phyloP scores from a whole-genome alignment of 176 grass and related monocot genomes.

The Hordeum marinum region DNA sequence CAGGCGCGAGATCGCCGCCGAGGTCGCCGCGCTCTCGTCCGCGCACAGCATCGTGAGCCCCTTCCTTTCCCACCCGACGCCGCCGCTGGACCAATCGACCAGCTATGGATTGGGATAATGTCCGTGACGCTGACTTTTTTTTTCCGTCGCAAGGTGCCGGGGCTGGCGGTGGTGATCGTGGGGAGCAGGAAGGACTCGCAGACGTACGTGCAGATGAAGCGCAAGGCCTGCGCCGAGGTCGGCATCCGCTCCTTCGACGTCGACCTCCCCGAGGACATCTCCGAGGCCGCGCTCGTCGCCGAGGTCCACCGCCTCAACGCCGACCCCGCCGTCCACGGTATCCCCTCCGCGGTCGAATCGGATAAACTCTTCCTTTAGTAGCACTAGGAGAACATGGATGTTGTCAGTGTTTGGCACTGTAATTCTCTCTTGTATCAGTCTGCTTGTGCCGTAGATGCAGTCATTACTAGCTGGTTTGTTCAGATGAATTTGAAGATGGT shows the following conservation, averaged over 20 bases:
- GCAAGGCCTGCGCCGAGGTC: constrained; percentile 89
- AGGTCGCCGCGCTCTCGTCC: constrained; percentile 56
- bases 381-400: background rate
- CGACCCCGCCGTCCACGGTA: constrained; percentile 75
- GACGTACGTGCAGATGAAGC: constrained; percentile 85
- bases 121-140: background rate
- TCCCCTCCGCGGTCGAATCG: background rate
- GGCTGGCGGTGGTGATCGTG: constrained; percentile 93
- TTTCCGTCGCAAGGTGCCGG: constrained; percentile 64
- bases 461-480: background rate
- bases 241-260: constrained; percentile 79
- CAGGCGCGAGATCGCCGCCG: constrained; percentile 55
- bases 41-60: constrained; percentile 33
- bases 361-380: background rate
- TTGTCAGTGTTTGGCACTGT: background rate
- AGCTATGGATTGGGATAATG: background rate
- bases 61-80: background rate
- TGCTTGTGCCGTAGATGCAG: background rate
- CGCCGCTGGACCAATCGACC: background rate
- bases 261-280: constrained; percentile 77
- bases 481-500: background rate
- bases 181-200: constrained; percentile 90
- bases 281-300: constrained; percentile 63
- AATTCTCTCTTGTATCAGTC: background rate
- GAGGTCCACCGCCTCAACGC: constrained; percentile 85